Conservation (phyloP, 2,329 filamentous ascomycete species). For the Microcyclospora tardicrescens region DNA sequence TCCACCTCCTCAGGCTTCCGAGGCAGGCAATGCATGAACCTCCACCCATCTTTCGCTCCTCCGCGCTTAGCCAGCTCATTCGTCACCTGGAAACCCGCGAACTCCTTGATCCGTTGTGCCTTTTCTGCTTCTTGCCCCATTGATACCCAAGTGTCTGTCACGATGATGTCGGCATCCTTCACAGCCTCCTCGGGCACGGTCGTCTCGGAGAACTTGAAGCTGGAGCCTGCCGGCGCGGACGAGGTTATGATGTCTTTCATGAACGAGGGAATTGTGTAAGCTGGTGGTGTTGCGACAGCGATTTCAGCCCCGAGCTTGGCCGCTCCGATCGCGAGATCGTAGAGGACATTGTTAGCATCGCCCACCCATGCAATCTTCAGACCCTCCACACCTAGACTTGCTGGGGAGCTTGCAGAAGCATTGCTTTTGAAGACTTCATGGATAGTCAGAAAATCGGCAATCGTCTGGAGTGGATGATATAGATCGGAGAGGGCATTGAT, state of each 20-base stretch:
- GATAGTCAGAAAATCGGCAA: constrained; percentile 88
- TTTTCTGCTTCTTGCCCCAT: constrained; percentile 94
- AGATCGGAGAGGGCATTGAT: constrained; percentile 61
- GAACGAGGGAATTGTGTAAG: constrained; percentile 63
- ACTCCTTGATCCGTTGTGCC: constrained; percentile 62
- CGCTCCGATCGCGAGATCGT: constrained; percentile 78
- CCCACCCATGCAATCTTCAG: constrained; percentile 93
- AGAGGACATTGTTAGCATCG: constrained; percentile 94
- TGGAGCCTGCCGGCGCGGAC: constrained; percentile 25
- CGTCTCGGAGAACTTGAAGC: constrained; percentile 50
- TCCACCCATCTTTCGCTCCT: constrained; percentile 79
- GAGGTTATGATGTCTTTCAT: constrained; percentile 63
- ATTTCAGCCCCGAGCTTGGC: constrained; percentile 79
- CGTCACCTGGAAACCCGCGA: constrained; percentile 85
- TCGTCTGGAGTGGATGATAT: constrained; percentile 86
- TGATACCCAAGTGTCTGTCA: constrained; percentile 96
- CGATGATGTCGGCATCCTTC: constrained; percentile 73
- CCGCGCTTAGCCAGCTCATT: constrained; percentile 69
- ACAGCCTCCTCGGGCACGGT: constrained; percentile 72
- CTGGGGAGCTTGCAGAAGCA: constrained; percentile 18
- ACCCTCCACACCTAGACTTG: constrained; percentile 57
- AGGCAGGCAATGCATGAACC: constrained; percentile 97
- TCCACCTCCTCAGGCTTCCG: constrained; percentile 84
- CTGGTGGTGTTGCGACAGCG: constrained; percentile 71
- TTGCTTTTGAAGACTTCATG: constrained; percentile 54